Evolutionary conservation across 768 basidiomycete species (phyloP).

Genomic region (Suillus decipiens): DNA sequence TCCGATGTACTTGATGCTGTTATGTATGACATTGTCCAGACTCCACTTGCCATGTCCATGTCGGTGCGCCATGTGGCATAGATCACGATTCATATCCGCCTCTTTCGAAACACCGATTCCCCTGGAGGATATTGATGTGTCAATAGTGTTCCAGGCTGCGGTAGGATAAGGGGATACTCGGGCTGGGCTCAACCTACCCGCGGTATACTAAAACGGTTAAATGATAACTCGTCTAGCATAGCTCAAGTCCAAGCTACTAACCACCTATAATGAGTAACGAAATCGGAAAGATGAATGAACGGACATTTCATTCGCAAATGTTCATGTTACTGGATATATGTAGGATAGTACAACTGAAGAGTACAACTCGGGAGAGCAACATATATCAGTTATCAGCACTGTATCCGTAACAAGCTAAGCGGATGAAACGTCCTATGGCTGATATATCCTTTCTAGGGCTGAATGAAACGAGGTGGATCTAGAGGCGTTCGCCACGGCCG

Average conservation of each 20-base stretch:
- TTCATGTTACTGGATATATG: background rate
- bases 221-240: background rate
- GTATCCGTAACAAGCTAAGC: background rate
- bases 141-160: background rate
- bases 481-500: constrained; percentile 52
- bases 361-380: background rate
- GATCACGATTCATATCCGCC: background rate
- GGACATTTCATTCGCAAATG: background rate
- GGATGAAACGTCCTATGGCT: constrained; percentile 8
- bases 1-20: background rate
- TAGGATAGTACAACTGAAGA: background rate
- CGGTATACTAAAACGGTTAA: background rate
- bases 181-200: background rate
- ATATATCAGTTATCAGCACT: background rate
- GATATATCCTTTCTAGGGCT: constrained; percentile 13
- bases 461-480: constrained; percentile 10
- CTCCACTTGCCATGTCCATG: too few species aligned
- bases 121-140: background rate
- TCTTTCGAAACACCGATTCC: background rate
- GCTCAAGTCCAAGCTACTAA: too few species aligned
- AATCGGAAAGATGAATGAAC: background rate
- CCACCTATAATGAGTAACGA: background rate
- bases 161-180: background rate
- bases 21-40: background rate
- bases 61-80: background rate